Percentiles rank a stretch among this genome's conserved stretches.
Evolutionary conservation across 768 basidiomycete species (phyloP).

Genomic region (Suillus occidentalis): DNA sequence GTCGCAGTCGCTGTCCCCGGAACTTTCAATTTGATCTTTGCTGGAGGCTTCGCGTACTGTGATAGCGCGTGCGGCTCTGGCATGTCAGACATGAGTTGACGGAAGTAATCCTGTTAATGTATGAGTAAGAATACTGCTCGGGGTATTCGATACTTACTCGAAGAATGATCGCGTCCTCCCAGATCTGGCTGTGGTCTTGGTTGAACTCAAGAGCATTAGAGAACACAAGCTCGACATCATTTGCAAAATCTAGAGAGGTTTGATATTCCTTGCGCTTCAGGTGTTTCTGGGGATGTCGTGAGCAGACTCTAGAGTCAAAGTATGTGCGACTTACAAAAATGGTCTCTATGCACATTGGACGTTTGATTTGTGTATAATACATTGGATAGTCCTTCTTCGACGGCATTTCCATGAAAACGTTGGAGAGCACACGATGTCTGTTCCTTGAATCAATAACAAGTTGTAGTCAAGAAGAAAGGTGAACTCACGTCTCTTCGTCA

Average conservation of each 20-base stretch:
- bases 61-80: constrained; percentile 65
- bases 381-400: constrained; percentile 74
- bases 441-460: not conserved
- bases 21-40: constrained; percentile 75
- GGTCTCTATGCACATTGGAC: constrained; percentile 74
- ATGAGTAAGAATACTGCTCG: constrained; percentile 13
- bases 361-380: constrained; percentile 80
- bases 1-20: constrained; percentile 37
- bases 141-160: constrained; percentile 44
- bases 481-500: constrained; percentile 60
- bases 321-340: constrained; percentile 59
- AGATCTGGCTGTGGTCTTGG: constrained; percentile 78
- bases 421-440: constrained; percentile 68
- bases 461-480: not conserved
- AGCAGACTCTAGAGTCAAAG: not conserved
- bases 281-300: constrained; percentile 55
- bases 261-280: constrained; percentile 79
- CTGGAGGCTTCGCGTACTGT: constrained; percentile 55
- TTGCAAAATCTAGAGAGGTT: constrained; percentile 67
- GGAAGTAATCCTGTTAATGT: constrained; percentile 62
- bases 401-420: constrained; percentile 84
- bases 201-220: constrained; percentile 89
- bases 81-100: constrained; percentile 74
- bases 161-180: constrained; percentile 72
- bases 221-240: constrained; percentile 89